phyloP scores from a whole-genome alignment of 306 rosid genomes.

The Cicer cuneatum region DNA sequence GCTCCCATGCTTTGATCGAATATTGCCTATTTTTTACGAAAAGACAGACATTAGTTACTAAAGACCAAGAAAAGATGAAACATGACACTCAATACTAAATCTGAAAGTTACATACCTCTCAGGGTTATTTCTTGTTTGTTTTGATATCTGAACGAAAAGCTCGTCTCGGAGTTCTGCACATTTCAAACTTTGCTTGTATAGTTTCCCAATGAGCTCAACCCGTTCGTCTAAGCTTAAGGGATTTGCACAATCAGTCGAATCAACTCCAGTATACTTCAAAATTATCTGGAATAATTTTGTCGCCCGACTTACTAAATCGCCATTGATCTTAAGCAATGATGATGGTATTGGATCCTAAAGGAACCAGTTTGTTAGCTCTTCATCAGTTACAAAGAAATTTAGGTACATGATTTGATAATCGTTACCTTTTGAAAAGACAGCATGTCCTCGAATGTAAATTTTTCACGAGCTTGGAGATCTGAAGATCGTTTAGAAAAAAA shows the following conservation, averaged over 20 bases:
- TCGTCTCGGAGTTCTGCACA: slow-evolving; percentile 94
- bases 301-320: slow-evolving; percentile 87
- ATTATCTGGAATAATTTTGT: slow-evolving; percentile 80
- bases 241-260: slow-evolving; percentile 72
- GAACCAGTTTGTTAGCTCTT: slow-evolving; percentile 30
- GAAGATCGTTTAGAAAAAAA: slow-evolving; percentile 82
- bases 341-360: slow-evolving; percentile 91
- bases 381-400: neutral
- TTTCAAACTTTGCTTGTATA: slow-evolving; percentile 90
- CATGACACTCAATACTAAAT: slow-evolving; percentile 21
- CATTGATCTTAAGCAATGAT: slow-evolving; percentile 75
- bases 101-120: slow-evolving; percentile 63
- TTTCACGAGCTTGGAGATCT: slow-evolving; percentile 79
- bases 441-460: slow-evolving; percentile 91
- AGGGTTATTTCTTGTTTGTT: slow-evolving; percentile 93
- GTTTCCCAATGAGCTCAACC: slow-evolving; percentile 80
- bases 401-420: slow-evolving; percentile 29
- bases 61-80: slow-evolving; percentile 31
- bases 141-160: slow-evolving; percentile 88
- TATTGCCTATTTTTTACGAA: slow-evolving; percentile 64
- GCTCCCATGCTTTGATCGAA: slow-evolving; percentile 92
- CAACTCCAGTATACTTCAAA: slow-evolving; percentile 92
- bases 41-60: slow-evolving; percentile 30
- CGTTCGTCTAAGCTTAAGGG: slow-evolving; percentile 78
- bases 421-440: slow-evolving; percentile 92